A percentile compares a stretch with the other conserved stretches of the same genome.
These are phyloP conservation scores for Penicillium mononematosum DNA, from an alignment of 495 filamentous ascomycete species.

Conservation along the genomic window DNA sequence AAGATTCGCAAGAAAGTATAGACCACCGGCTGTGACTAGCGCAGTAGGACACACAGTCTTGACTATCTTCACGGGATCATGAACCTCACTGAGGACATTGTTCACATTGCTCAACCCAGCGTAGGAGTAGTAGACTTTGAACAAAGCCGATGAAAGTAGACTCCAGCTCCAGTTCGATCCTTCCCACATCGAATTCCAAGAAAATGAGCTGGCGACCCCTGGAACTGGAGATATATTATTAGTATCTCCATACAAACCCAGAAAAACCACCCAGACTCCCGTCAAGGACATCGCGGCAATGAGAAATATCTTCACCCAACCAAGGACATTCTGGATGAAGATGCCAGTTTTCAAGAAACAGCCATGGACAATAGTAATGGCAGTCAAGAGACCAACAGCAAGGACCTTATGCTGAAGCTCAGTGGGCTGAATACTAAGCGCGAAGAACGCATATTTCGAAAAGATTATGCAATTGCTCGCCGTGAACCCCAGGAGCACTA, in stretches of 20 bases:
- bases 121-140: constrained; percentile 75
- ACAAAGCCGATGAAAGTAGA: constrained; percentile 60
- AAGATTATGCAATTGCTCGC: constrained; percentile 48
- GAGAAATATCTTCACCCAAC: constrained; percentile 49
- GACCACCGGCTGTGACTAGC: constrained; percentile 56
- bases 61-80: constrained; percentile 64
- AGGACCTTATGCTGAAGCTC: constrained; percentile 39
- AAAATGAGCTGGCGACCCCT: constrained; percentile 1
- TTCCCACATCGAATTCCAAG: constrained; percentile 42
- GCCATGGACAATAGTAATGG: constrained; percentile 41
- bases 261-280: constrained; percentile 43
- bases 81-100: constrained; percentile 76
- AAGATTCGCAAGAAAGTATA: constrained; percentile 69
- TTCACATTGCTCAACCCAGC: constrained; percentile 66
- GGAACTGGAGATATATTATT: constrained; percentile 9
- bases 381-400: constrained; percentile 37
- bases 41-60: constrained; percentile 62
- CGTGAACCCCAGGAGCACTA: constrained; percentile 68
- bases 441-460: constrained; percentile 47
- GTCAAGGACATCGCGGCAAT: constrained; percentile 46
- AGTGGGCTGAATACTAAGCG: constrained; percentile 30
- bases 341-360: constrained; percentile 40
- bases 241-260: constrained; percentile 27
- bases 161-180: constrained; percentile 50
- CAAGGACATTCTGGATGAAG: constrained; percentile 46